Percentiles rank a stretch among this genome's conserved stretches.
phyloP scores from a whole-genome alignment of 179 eudicot species.

The Beta corolliflora region DNA sequence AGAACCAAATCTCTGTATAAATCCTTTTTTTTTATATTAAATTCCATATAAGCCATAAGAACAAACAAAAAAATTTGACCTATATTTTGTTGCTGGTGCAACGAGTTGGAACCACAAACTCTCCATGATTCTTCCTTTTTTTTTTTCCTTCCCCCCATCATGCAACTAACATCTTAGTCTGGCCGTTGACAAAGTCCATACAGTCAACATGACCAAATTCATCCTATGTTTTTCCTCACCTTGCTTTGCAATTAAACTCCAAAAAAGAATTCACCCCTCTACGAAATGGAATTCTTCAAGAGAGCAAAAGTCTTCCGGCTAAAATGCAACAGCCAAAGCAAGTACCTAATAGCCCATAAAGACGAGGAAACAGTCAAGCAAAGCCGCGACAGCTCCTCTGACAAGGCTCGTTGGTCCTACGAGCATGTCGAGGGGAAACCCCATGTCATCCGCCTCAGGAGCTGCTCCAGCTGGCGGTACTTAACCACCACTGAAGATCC shows the following conservation, averaged over 20 bases:
- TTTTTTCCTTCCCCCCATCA: background rate
- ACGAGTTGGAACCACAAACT: background rate
- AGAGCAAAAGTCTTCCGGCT: constrained; percentile 59
- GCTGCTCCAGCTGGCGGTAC: constrained; percentile 32
- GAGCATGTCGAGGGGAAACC: constrained; percentile 41
- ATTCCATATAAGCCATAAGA: no score
- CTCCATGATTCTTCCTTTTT: background rate
- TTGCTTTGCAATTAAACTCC: background rate
- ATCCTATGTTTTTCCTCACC: background rate
- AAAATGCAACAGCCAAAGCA: constrained; percentile 45
- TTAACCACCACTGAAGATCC: constrained; percentile 32
- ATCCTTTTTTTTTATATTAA: no score
- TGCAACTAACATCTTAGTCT: background rate
- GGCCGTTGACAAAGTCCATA: background rate
- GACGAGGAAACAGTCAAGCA: constrained; percentile 48
- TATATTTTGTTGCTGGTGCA: no score
- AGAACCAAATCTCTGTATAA: no score
- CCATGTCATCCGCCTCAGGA: constrained; percentile 37
- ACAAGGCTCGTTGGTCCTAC: constrained; percentile 48
- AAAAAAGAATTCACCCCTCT: background rate
- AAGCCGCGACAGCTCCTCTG: constrained; percentile 20
- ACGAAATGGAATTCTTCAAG: constrained; percentile 55
- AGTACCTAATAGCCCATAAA: constrained; percentile 46
- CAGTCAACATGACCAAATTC: constrained; percentile 2
- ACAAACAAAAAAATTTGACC: no score